Base-by-base conservation (phyloP, 2,329 filamentous ascomycete genomes). In the Iodosphaeria phyllophila region DNA sequence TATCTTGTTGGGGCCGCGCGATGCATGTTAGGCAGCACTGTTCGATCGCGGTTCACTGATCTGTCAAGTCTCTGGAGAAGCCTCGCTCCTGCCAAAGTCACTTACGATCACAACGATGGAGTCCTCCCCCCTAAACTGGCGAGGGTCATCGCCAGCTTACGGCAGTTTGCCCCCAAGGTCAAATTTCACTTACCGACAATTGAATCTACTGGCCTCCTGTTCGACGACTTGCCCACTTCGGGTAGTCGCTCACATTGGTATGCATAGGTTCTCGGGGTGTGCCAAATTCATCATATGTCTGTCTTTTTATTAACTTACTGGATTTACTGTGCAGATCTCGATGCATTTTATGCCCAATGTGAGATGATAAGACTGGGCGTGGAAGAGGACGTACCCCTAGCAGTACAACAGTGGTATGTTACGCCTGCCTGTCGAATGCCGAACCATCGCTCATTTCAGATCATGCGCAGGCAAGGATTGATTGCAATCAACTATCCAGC, bases 401-500 rank as follows among this genome's bases (percentile, higher is more conserved):
- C 83, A 1, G 89, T 98, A 12, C 84, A 91, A 44, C 86, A 95
- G 58, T 95, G 79, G 78, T 74, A 52, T 33, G 29, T 30, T 25
- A 20, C 16, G 11, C 13, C 14, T 17, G n/a, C n/a, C n/a, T n/a
- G n/a, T n/a, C n/a, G n/a, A n/a, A n/a, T n/a, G n/a, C n/a, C n/a
- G n/a, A n/a, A n/a, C n/a, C n/a, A n/a, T n/a, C n/a, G n/a, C n/a
- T n/a, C n/a, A n/a, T n/a, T n/a, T n/a, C 4, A 11, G n/a, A 19
- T 5, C 10, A 13, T 20, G 27, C 25, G 14, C 29, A 73, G 77
- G 77, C 78, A 91, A 48, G 82, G 78, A 6, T 60, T 98, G 13
- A 98, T 98, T 43, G 89, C 89, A 3, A 72, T 98, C 48, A 98
- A 98, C 53, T 98, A 98, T 43, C 72, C 89, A 3, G 84, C 86